These are phyloP conservation scores for Capsicum chinense DNA, from an alignment of 257 asterid genomes.

Conservation along the genomic window DNA sequence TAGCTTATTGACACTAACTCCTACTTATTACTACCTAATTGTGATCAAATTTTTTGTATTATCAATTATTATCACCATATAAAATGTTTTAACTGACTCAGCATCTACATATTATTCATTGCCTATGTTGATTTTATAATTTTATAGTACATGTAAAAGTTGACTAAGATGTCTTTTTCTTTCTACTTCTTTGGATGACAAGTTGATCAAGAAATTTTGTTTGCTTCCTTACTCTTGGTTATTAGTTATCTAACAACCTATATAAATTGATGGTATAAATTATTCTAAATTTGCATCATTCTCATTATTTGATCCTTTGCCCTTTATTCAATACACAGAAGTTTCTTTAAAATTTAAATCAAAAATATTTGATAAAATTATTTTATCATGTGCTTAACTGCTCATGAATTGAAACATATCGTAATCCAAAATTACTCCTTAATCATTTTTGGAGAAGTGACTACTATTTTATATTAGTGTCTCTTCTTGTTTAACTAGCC, in stretches of 20 bases:
- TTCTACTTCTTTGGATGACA: neutral
- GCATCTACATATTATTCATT: constrained; percentile 5
- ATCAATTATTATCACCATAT: constrained; percentile 19
- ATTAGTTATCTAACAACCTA: neutral
- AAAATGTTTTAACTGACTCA: constrained; percentile 22
- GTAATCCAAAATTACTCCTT: neutral
- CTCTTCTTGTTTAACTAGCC: neutral
- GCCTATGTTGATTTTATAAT: neutral
- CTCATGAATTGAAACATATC: neutral
- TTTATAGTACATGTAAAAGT: neutral
- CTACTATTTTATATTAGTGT: neutral
- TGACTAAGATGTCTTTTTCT: neutral
- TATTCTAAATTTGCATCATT: neutral
- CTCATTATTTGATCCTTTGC: no score
- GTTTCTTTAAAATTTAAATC: neutral
- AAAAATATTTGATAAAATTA: neutral
- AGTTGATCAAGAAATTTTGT: neutral
- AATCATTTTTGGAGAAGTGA: neutral
- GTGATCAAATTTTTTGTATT: neutral
- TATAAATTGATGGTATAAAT: neutral
- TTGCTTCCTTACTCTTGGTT: neutral
- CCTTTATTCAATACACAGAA: neutral
- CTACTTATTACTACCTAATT: constrained; percentile 26
- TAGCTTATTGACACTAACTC: neutral
- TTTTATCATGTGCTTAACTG: neutral